These are phyloP conservation scores for Przewalskia tangutica DNA, from an alignment of 257 asterid genomes.

Conservation along the genomic window DNA sequence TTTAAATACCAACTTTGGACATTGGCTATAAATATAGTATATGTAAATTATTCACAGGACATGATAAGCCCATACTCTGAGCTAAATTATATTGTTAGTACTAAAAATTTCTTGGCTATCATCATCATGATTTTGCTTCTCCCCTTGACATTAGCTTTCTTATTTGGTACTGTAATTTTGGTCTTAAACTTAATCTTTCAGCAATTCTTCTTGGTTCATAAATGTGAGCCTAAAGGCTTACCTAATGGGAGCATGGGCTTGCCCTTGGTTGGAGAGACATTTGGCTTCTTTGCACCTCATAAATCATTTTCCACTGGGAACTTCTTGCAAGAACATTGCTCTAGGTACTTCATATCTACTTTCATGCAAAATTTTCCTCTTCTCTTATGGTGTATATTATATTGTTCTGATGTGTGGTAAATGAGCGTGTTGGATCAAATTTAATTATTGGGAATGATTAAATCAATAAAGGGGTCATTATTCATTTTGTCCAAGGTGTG, in stretches of 20 bases:
- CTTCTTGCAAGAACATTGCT: slow-evolving; percentile 46
- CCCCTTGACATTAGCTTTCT: not conserved
- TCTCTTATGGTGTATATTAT: too few species aligned
- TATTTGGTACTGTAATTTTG: not conserved
- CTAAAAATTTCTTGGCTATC: not conserved
- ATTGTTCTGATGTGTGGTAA: not conserved
- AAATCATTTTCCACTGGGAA: slow-evolving; percentile 42
- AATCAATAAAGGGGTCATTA: not conserved
- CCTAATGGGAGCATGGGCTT: slow-evolving; percentile 54
- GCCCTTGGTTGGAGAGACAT: slow-evolving; percentile 65
- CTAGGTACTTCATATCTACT: not conserved
- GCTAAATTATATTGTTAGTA: not conserved
- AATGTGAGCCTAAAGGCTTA: not conserved
- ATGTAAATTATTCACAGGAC: not conserved
- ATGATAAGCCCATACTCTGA: not conserved
- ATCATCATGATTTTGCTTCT: not conserved
- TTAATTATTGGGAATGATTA: not conserved
- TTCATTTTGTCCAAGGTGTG: not conserved
- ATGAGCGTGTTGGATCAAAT: not conserved
- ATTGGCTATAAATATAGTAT: not conserved
- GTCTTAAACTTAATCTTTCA: not conserved
- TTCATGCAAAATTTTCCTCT: not conserved
- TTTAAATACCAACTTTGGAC: not conserved
- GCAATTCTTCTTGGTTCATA: not conserved
- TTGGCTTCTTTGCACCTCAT: slow-evolving; percentile 54